Conservation (phyloP, 495 filamentous ascomycete species). For the Penicillium pancosmium region DNA sequence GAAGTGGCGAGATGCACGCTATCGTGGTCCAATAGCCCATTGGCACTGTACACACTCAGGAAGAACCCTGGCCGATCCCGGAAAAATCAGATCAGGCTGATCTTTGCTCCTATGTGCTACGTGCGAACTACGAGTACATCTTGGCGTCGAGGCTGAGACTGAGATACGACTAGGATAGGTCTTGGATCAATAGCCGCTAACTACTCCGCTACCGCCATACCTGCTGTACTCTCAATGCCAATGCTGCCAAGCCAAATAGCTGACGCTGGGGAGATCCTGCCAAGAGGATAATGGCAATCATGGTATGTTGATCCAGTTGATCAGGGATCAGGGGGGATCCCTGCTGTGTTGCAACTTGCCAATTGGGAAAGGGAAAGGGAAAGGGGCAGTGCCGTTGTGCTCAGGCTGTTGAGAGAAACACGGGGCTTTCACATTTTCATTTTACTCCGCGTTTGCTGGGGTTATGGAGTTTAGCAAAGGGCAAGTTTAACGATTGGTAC, state of each 20-base stretch:
- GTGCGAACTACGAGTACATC: too few species aligned
- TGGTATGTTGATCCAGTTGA: conserved; percentile 4
- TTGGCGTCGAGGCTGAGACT: too few species aligned
- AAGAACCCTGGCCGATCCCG: not conserved
- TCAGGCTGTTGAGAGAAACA: too few species aligned
- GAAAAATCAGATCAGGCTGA: not conserved
- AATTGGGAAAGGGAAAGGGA: too few species aligned
- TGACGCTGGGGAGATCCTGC: conserved; percentile 20
- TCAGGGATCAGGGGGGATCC: not conserved
- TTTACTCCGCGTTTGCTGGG: not conserved
- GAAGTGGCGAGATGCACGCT: conserved; percentile 15
- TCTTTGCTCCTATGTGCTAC: not conserved
- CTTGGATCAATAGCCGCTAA: too few species aligned
- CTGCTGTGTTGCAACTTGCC: not conserved
- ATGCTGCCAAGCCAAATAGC: conserved; percentile 14
- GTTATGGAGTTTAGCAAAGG: not conserved
- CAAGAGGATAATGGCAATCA: conserved; percentile 16
- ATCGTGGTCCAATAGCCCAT: conserved; percentile 16
- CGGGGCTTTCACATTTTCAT: too few species aligned
- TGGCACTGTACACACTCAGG: not conserved
- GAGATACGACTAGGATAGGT: too few species aligned
- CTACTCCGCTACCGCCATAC: not conserved
- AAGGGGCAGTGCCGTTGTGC: not conserved
- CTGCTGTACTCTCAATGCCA: not conserved
- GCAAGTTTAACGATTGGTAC: not conserved